Evolutionary conservation across 306 rosid genomes (phyloP).

Genomic region (Alnus glutinosa): DNA sequence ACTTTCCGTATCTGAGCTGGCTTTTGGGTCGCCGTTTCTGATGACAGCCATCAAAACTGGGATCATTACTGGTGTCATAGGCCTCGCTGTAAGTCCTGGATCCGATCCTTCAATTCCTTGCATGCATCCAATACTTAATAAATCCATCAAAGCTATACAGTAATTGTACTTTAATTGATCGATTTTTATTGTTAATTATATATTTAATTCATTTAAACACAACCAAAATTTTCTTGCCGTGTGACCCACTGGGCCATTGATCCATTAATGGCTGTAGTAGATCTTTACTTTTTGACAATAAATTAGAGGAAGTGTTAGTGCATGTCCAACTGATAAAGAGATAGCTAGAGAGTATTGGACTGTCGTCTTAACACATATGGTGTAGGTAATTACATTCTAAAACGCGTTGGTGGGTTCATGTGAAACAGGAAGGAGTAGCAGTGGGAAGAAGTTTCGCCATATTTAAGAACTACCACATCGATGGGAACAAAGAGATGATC

Average conservation of each 20-base stretch:
- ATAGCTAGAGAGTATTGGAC: no score
- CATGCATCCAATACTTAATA: no score
- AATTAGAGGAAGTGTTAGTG: neutral
- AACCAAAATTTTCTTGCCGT: no score
- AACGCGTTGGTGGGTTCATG: neutral
- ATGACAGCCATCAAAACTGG: slow-evolving; percentile 44
- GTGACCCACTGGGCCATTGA: neutral
- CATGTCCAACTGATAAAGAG: no score
- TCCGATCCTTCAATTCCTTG: no score
- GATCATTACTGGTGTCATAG: slow-evolving; percentile 47
- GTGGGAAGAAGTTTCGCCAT: slow-evolving; percentile 97
- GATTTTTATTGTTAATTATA: no score
- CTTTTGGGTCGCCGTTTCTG: slow-evolving; percentile 43
- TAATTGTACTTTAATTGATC: no score
- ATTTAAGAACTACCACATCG: slow-evolving; percentile 85
- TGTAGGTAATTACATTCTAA: neutral
- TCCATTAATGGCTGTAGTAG: no score
- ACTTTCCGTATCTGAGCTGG: slow-evolving; percentile 35
- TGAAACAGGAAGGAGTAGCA: slow-evolving; percentile 92
- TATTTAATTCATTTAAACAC: no score
- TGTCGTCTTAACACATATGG: neutral
- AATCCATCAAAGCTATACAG: no score
- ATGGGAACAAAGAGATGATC: slow-evolving; percentile 98
- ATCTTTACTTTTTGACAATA: neutral
- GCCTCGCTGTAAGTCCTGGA: slow-evolving; percentile 47